These are phyloP conservation scores for Talaromyces stipitatus DNA, from an alignment of 495 filamentous ascomycete species.

Conservation along the genomic window DNA sequence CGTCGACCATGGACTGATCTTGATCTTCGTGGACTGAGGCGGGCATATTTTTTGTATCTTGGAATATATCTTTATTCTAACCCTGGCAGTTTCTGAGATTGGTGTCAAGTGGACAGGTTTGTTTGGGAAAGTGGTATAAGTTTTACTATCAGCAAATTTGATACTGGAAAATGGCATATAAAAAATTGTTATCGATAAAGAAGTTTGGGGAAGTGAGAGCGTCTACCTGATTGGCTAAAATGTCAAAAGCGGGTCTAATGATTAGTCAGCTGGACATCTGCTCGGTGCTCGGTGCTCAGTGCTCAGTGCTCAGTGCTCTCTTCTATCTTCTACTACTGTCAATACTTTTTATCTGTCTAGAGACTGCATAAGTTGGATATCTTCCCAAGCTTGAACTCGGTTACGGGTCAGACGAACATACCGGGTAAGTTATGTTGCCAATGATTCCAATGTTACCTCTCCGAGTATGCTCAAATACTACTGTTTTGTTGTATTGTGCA, in stretches of 20 bases:
- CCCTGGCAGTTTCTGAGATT: neutral
- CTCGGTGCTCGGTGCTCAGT: too few relatives aligned
- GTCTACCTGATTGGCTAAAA: neutral
- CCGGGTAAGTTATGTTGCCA: neutral
- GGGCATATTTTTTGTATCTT: slow-evolving; percentile 23
- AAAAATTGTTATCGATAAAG: slow-evolving; percentile 6
- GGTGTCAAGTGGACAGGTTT: neutral
- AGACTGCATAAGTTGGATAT: too few relatives aligned
- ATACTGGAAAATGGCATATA: neutral
- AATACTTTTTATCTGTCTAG: too few relatives aligned
- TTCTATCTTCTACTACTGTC: too few relatives aligned
- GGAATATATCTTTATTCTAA: neutral
- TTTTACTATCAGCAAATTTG: neutral
- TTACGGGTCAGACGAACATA: neutral
- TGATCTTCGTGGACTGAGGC: slow-evolving; percentile 35
- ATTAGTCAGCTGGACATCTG: too few relatives aligned
- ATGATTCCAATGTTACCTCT: too few relatives aligned
- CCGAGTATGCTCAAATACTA: neutral
- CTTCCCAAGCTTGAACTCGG: too few relatives aligned
- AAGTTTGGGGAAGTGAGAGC: neutral
- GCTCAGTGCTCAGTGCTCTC: too few relatives aligned
- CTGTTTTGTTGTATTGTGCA: neutral
- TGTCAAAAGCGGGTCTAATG: neutral
- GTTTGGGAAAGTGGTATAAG: neutral
- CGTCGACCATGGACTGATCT: slow-evolving; percentile 50